Evolutionary conservation across 805 yeast genomes (phyloP).

Genomic region (Blastobotrys parvus): DNA sequence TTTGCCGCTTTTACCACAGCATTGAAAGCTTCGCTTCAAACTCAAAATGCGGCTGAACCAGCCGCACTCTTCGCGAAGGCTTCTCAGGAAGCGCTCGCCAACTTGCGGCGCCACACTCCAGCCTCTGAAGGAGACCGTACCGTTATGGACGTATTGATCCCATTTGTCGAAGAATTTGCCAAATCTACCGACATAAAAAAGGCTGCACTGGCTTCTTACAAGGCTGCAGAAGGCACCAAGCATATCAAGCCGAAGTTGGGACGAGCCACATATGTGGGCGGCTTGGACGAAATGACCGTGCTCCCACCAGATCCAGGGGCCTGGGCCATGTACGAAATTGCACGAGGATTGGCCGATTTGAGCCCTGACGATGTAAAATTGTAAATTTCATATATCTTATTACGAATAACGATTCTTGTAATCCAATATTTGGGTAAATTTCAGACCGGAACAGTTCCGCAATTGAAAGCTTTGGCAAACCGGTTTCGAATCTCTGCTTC

Average conservation of each 20-base stretch:
- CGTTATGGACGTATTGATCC: conserved; percentile 77
- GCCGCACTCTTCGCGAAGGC: conserved; percentile 15
- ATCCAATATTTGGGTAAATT: too few species aligned
- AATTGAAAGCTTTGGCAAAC: not conserved
- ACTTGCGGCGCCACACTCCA: conserved; percentile 72
- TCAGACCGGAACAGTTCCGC: not conserved
- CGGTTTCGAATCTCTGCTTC: not conserved
- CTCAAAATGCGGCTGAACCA: conserved; percentile 11
- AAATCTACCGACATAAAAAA: conserved; percentile 40
- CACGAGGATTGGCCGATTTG: conserved; percentile 1
- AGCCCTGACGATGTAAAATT: not conserved
- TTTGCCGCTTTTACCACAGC: conserved; percentile 58
- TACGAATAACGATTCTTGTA: too few species aligned
- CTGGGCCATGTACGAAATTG: conserved; percentile 15
- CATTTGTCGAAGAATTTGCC: conserved; percentile 59
- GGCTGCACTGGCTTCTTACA: conserved; percentile 60
- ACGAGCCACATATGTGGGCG: conserved; percentile 79
- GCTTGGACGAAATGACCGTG: conserved; percentile 35
- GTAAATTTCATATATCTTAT: too few species aligned
- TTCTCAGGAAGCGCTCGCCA: conserved; percentile 47
- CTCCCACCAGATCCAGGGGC: conserved; percentile 87
- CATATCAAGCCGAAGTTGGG: conserved; percentile 76
- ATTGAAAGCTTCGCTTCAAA: conserved; percentile 29
- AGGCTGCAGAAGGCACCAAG: conserved; percentile 70
- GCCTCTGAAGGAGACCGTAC: conserved; percentile 87